Evolutionary conservation across 495 filamentous ascomycete genomes (phyloP).

Genomic region (Alectoria sarmentosa): DNA sequence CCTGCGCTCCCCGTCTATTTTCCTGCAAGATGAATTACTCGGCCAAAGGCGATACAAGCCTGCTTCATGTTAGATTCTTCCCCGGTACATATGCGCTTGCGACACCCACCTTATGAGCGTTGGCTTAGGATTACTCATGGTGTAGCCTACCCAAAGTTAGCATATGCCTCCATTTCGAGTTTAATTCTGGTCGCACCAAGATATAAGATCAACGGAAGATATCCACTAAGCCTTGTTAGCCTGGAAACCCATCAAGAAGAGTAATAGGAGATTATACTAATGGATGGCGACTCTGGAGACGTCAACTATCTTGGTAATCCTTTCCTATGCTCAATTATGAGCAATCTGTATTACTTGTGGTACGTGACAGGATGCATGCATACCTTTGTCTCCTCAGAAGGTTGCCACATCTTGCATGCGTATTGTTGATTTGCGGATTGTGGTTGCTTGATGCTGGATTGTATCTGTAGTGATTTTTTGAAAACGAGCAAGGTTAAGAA

Average conservation of each 20-base stretch:
- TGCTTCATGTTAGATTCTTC: conserved; percentile 31
- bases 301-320: conserved; percentile 91
- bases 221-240: conserved; percentile 59
- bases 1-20: not conserved
- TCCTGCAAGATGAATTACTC: conserved; percentile 1
- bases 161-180: not conserved
- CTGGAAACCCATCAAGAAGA: not conserved
- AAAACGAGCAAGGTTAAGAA: not conserved
- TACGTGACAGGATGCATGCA: conserved; percentile 5
- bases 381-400: conserved; percentile 97
- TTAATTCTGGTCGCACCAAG: conserved; percentile 59
- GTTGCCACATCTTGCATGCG: conserved; percentile 57
- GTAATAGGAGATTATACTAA: conserved; percentile 55
- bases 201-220: conserved; percentile 93
- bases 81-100: not conserved
- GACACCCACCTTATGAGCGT: conserved; percentile 76
- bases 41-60: conserved; percentile 68
- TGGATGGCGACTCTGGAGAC: conserved; percentile 92
- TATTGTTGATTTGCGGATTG: not conserved
- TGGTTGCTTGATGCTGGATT: not conserved
- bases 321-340: conserved; percentile 55
- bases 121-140: conserved; percentile 83
- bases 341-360: not conserved
- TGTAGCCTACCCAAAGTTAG: conserved; percentile 59
- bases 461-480: not conserved